Base-by-base conservation (phyloP, 768 basidiomycete species). In the Serendipita sp. region DNA sequence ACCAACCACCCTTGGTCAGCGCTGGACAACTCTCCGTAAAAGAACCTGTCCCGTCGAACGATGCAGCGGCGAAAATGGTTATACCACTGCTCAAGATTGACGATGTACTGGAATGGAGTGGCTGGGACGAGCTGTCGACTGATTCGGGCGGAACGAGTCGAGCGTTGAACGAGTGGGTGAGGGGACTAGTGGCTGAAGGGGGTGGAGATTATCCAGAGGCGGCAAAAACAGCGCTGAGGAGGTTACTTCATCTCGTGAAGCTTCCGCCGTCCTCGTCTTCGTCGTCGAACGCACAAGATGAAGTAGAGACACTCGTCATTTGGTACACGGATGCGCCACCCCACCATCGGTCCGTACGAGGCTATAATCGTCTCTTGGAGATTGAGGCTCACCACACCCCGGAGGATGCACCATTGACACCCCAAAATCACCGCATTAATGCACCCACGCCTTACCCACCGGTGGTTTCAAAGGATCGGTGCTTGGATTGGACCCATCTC, bases 161-260 rank as follows among this genome's bases (percentile, higher is more conserved):
- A 5, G 26, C n/a, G 5, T 66, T 71, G 16, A 22, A 48, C 2
- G 65, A 64, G 26, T 71, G 70, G 31, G 68, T 68, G 4, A 53
- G 44, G 28, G 63, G 61, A 3, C 62, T 71, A 2, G 7, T 20
- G 2, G 62, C 67, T 2, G 50, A 64, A 1, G 70, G 70, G 16
- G 70, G 70, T 28, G 68, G 68, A 16, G 69, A 71, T 63, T 71
- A 63, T 26, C 70, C 70, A 2, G 70, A 70, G 50, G 53, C 70
- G 16, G 70, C 70, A n/a, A 70, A 71, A 44, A 69, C 68, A 1
- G 70, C 69, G 2, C 62, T 71, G 34, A 68, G 69, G 48, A 66
- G 65, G 14, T 66, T 63, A 22, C 31, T 63, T 3, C n/a, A 63
- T 24, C 28, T 31, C n/a, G 44, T 45, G 16, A 20, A 33, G 13